Evolutionary conservation across 2,329 filamentous ascomycete species (phyloP).

Genomic region (Zalaria obscura): DNA sequence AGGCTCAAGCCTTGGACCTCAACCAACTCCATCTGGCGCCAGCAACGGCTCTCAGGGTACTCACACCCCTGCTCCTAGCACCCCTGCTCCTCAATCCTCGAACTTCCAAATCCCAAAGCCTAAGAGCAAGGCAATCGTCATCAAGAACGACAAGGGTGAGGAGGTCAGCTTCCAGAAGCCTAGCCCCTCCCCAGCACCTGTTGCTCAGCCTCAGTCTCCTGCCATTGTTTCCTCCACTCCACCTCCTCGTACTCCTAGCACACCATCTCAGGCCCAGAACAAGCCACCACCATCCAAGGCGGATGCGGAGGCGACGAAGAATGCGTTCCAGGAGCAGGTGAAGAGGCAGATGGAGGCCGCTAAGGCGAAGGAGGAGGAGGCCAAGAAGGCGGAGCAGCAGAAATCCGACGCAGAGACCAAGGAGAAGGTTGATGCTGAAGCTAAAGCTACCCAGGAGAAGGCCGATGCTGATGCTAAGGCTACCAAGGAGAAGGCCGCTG

Average conservation of each 20-base stretch:
- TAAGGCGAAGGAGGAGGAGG: constrained; percentile 22
- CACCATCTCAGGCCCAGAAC: constrained; percentile 41
- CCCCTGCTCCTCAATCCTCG: constrained; percentile 45
- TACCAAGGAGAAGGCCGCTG: constrained; percentile 13
- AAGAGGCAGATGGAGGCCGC: constrained; percentile 29
- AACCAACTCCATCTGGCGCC: constrained; percentile 30
- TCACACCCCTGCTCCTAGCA: constrained; percentile 34
- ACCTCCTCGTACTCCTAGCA: constrained; percentile 60
- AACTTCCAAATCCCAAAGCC: constrained; percentile 50
- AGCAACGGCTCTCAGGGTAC: constrained; percentile 19
- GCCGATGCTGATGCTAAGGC: constrained; percentile 12
- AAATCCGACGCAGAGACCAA: constrained; percentile 7
- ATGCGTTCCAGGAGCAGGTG: constrained; percentile 54
- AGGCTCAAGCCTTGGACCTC: constrained; percentile 40
- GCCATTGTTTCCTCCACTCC: constrained; percentile 54
- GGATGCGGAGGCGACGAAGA: constrained; percentile 54
- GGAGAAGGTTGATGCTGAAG: constrained; percentile 40
- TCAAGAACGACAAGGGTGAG: constrained; percentile 73
- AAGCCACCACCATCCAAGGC: constrained; percentile 66
- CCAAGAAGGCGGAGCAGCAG: constrained; percentile 5
- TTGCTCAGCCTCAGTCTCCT: constrained; percentile 42
- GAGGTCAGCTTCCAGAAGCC: constrained; percentile 48
- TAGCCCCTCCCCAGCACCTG: constrained; percentile 21
- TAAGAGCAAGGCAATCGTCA: constrained; percentile 64
- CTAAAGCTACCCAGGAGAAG: constrained; percentile 28